Evolutionary conservation across 1,139 yeast genomes (phyloP).

Genomic region (Pichia sp.): DNA sequence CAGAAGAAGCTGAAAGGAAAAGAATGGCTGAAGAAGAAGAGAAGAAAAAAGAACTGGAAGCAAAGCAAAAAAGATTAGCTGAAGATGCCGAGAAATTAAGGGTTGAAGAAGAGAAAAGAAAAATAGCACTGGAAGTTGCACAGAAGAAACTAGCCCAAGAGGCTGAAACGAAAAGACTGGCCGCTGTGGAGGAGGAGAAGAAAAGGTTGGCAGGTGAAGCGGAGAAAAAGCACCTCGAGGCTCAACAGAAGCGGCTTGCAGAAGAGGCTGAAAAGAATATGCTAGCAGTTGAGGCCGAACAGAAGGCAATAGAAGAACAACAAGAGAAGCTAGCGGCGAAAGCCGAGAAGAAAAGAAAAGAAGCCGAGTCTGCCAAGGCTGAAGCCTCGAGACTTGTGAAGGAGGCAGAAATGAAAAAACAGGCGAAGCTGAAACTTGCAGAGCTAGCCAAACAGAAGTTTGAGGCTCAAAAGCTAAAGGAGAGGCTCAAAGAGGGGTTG

Average conservation of each 20-base stretch:
- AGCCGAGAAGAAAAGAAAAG: not conserved
- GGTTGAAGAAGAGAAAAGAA: not conserved
- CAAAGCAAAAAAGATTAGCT: not conserved
- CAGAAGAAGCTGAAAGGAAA: not conserved
- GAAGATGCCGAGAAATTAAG: not conserved
- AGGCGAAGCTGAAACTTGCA: slow-evolving; percentile 2
- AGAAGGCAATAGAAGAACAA: not conserved
- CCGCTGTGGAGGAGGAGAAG: not conserved
- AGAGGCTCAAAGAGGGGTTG: not conserved
- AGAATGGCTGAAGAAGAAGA: not conserved
- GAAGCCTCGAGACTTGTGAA: not conserved
- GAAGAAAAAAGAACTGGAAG: not conserved
- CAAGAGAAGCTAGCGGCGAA: not conserved
- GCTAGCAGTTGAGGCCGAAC: not conserved
- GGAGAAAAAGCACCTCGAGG: not conserved
- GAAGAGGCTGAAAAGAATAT: not conserved
- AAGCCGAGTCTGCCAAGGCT: not conserved
- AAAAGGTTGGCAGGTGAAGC: not conserved
- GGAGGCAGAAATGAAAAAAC: slow-evolving; percentile 1
- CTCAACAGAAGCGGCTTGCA: not conserved
- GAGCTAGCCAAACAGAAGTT: slow-evolving; percentile 3
- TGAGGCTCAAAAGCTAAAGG: not conserved
- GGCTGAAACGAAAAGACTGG: not conserved
- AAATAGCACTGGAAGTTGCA: not conserved
- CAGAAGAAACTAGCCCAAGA: not conserved